Conservation (phyloP, 2,329 filamentous ascomycete genomes). For the Pezicula radicicola region DNA sequence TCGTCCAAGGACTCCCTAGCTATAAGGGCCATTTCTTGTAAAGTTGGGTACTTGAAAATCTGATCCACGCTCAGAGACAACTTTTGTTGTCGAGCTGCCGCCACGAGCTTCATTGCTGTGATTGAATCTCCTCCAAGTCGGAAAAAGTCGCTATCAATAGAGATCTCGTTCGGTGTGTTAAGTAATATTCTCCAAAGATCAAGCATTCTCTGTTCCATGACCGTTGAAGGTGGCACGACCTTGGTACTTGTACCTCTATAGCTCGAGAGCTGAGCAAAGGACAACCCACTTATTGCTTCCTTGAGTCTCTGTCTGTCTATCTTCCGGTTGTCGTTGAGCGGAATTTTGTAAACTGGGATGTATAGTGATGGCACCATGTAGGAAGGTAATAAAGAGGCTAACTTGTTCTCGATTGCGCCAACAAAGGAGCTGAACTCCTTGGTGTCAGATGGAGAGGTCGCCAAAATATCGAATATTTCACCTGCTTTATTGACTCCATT, state of each 20-base stretch:
- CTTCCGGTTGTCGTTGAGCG: conserved; percentile 24
- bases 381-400: conserved; percentile 13
- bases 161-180: background rate
- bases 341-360: conserved; percentile 23
- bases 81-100: no score
- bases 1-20: no score
- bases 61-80: conserved; percentile 3
- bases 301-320: conserved; percentile 31
- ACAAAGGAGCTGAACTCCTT: no score
- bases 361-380: conserved; percentile 28
- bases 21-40: conserved; percentile 1
- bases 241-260: background rate
- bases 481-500: no score
- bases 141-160: conserved; percentile 32
- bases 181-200: conserved; percentile 1
- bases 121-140: conserved; percentile 44
- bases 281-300: background rate
- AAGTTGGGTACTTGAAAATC: conserved; percentile 3
- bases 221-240: background rate
- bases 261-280: conserved; percentile 9
- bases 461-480: no score
- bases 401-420: no score
- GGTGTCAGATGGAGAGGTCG: no score
- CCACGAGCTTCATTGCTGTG: conserved; percentile 38
- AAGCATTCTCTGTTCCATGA: conserved; percentile 1